Conservation (phyloP, 169 alveolate genomes). For the Plasmodium blacklocki region DNA sequence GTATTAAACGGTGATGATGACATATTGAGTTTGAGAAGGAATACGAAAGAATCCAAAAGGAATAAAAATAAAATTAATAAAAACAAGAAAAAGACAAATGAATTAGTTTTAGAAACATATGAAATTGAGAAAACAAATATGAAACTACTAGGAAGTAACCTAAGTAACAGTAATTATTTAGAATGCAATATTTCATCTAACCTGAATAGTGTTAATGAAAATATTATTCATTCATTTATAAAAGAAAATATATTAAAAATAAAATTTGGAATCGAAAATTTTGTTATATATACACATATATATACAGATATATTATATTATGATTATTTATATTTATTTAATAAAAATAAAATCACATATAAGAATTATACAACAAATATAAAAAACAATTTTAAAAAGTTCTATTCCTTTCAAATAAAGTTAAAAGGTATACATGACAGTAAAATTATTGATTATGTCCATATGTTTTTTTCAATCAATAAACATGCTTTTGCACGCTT, state of each 20-base stretch:
- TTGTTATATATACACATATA: conserved; percentile 63
- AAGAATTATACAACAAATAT: conserved; percentile 23
- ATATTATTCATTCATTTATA: conserved; percentile 38
- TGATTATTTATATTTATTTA: conserved; percentile 58
- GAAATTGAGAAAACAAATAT: no score
- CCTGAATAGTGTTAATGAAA: conserved; percentile 28
- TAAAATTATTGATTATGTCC: conserved; percentile 36
- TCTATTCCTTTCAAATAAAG: conserved; percentile 38
- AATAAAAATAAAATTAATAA: neutral
- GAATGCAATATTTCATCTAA: conserved; percentile 41
- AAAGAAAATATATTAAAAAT: conserved; percentile 47
- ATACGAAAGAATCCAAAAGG: neutral
- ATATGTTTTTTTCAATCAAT: conserved; percentile 26
- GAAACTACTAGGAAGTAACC: neutral
- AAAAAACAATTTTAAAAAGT: conserved; percentile 11
- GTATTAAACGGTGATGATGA: neutral
- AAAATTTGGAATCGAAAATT: conserved; percentile 16
- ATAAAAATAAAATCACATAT: conserved; percentile 28
- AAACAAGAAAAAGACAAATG: neutral
- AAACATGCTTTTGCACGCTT: conserved; percentile 16
- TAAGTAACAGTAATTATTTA: neutral
- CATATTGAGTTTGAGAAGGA: neutral
- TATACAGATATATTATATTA: conserved; percentile 71
- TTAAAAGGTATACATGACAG: conserved; percentile 39
- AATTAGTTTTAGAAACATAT: neutral